Conservation (phyloP, 2,329 filamentous ascomycete species). For the Pseudopithomyces chartarum region DNA sequence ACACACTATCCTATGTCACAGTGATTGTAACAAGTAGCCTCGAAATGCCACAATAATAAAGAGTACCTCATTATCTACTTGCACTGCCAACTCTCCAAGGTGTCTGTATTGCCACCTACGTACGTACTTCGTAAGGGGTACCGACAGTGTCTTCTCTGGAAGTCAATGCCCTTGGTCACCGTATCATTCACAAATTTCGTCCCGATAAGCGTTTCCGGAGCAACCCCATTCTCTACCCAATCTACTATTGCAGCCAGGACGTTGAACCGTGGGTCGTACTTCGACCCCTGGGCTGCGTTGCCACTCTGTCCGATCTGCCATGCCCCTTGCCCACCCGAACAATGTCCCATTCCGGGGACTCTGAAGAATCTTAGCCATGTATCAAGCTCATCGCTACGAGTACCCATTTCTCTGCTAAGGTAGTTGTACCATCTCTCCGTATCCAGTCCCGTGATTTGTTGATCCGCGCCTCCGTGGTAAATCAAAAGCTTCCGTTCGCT, state of each 20-base stretch:
- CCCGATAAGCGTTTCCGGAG: conserved; percentile 22
- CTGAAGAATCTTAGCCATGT: conserved; percentile 56
- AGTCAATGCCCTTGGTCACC: conserved; percentile 12
- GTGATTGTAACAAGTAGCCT: too few species aligned
- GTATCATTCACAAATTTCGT: conserved; percentile 18
- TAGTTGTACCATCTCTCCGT: conserved; percentile 53
- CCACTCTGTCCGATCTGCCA: conserved; percentile 35
- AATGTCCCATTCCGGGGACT: conserved; percentile 59
- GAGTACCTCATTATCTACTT: background rate
- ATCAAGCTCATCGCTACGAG: conserved; percentile 27
- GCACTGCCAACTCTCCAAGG: conserved; percentile 22
- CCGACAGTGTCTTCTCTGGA: conserved; percentile 27
- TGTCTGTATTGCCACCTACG: conserved; percentile 19
- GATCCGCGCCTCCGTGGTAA: conserved; percentile 52
- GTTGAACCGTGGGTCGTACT: conserved; percentile 21
- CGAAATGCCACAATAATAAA: background rate
- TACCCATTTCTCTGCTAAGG: conserved; percentile 29
- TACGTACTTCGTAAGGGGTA: conserved; percentile 23
- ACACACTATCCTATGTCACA: too few species aligned
- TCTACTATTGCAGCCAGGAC: conserved; percentile 28
- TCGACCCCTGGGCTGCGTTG: conserved; percentile 20
- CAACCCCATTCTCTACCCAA: conserved; percentile 25
- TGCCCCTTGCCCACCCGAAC: conserved; percentile 53
- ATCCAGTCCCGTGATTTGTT: conserved; percentile 51
- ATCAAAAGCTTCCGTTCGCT: conserved; percentile 52